Conservation (phyloP, 768 basidiomycete species). For the Sporobolomyces phaffii region DNA sequence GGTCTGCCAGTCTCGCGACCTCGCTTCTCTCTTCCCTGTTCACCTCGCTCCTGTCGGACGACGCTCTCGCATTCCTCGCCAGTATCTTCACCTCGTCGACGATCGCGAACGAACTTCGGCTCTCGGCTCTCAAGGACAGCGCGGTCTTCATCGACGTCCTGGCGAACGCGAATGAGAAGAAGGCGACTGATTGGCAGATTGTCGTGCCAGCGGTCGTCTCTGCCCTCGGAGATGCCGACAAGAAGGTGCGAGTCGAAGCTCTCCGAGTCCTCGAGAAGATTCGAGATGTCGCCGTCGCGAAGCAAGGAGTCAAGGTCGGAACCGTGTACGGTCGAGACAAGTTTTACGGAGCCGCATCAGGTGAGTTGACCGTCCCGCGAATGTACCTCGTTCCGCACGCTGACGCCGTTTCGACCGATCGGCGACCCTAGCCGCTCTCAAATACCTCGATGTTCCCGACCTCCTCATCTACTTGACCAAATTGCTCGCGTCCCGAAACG, state of each 20-base stretch:
- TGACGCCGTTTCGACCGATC: background rate
- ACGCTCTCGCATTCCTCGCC: conserved; percentile 71
- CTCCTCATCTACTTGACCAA: conserved; percentile 26
- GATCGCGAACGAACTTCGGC: conserved; percentile 45
- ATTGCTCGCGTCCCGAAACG: conserved; percentile 25
- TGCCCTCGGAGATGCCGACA: conserved; percentile 37
- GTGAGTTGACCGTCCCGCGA: no score
- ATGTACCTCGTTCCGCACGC: background rate
- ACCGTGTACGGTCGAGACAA: conserved; percentile 45
- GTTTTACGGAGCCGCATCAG: conserved; percentile 44
- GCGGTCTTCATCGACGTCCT: conserved; percentile 75
- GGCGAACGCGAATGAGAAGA: conserved; percentile 48
- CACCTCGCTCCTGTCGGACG: conserved; percentile 59
- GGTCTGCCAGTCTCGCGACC: conserved; percentile 16
- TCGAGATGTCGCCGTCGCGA: background rate
- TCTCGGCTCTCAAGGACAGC: conserved; percentile 66
- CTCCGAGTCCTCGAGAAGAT: conserved; percentile 42
- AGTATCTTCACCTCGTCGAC: conserved; percentile 55
- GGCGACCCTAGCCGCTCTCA: background rate
- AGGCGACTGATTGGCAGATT: conserved; percentile 48
- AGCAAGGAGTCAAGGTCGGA: conserved; percentile 20
- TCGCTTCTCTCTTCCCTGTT: conserved; percentile 59
- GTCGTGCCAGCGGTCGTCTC: conserved; percentile 45
- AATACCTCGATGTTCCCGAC: conserved; percentile 36
- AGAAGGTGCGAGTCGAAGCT: conserved; percentile 44